These are phyloP conservation scores for Mortierella alpina DNA, from an alignment of 192 early-diverging fungal species.

Conservation along the genomic window DNA sequence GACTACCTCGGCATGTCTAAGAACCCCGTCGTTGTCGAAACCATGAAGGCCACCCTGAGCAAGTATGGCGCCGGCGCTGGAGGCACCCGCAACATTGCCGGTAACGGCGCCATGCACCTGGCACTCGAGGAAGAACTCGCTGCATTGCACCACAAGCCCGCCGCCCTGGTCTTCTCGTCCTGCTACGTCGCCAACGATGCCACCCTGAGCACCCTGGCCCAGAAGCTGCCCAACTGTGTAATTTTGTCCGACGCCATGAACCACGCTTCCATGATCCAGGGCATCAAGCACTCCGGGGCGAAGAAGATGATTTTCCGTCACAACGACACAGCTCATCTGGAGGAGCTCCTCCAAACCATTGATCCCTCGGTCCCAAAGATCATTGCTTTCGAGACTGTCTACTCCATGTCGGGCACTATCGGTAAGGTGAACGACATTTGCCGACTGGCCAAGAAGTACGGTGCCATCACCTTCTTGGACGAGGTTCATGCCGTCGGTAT, in stretches of 20 bases:
- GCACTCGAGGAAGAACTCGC: conserved; percentile 93
- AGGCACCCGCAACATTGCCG: conserved; percentile 99
- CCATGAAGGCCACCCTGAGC: conserved; percentile 96
- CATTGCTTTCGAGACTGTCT: conserved; percentile 96
- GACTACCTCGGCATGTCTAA: conserved; percentile 98
- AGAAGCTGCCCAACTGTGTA: conserved; percentile 89
- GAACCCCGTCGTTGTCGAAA: conserved; percentile 83
- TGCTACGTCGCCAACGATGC: conserved; percentile 99
- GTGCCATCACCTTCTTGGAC: conserved; percentile 96
- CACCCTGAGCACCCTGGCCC: conserved; percentile 89
- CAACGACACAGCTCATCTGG: conserved; percentile 92
- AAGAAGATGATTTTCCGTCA: conserved; percentile 92
- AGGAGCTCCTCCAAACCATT: conserved; percentile 81
- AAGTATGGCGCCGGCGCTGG: conserved; percentile 98
- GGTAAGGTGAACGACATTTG: conserved; percentile 93
- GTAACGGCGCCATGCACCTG: conserved; percentile 96
- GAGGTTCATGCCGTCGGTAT: conserved; percentile 99
- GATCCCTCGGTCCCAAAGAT: conserved; percentile 92
- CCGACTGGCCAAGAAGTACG: conserved; percentile 91
- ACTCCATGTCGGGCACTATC: conserved; percentile 97
- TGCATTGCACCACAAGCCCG: conserved; percentile 89
- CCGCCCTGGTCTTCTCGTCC: conserved; percentile 94
- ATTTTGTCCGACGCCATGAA: conserved; percentile 96
- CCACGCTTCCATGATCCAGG: conserved; percentile 99
- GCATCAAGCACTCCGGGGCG: conserved; percentile 91